Percentiles rank a stretch among this genome's conserved stretches.
Evolutionary conservation across 1,139 yeast genomes (phyloP).

Genomic region (Magnusiomyces suaveolens): DNA sequence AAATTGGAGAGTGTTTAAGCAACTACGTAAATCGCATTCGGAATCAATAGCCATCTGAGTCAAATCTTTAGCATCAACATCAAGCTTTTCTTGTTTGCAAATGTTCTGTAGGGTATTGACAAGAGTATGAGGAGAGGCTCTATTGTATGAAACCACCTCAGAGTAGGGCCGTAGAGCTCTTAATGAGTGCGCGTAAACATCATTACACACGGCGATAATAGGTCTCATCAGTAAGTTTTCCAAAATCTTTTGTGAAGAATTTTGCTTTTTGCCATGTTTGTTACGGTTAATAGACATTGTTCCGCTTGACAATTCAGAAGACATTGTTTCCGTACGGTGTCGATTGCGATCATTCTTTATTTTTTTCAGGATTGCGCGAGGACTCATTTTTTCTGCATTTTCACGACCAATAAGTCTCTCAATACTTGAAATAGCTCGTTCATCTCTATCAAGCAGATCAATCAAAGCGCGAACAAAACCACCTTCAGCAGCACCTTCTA

Average conservation of each 20-base stretch:
- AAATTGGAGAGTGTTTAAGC: slow-evolving; percentile 77
- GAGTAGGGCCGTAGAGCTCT: slow-evolving; percentile 64
- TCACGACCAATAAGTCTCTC: slow-evolving; percentile 21
- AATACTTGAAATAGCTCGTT: slow-evolving; percentile 28
- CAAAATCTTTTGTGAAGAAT: slow-evolving; percentile 17
- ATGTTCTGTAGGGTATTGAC: slow-evolving; percentile 42
- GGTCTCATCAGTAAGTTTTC: slow-evolving; percentile 56
- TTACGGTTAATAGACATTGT: neutral
- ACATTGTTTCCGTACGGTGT: slow-evolving; percentile 18
- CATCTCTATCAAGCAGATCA: slow-evolving; percentile 54
- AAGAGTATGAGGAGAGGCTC: slow-evolving; percentile 45
- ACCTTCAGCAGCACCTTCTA: slow-evolving; percentile 78
- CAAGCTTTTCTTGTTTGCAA: slow-evolving; percentile 40
- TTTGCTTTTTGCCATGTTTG: slow-evolving; percentile 5
- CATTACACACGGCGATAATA: slow-evolving; percentile 86
- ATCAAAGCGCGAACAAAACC: slow-evolving; percentile 66
- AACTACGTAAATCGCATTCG: slow-evolving; percentile 79
- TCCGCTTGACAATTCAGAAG: slow-evolving; percentile 15
- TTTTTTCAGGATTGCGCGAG: neutral
- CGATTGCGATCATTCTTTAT: neutral
- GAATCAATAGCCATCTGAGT: slow-evolving; percentile 57
- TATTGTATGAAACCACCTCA: slow-evolving; percentile 59
- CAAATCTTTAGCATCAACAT: slow-evolving; percentile 34
- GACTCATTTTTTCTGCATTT: neutral
- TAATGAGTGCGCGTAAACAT: slow-evolving; percentile 61